Conservation (phyloP, 345 rosid genomes). For the Erucastrum elatum region DNA sequence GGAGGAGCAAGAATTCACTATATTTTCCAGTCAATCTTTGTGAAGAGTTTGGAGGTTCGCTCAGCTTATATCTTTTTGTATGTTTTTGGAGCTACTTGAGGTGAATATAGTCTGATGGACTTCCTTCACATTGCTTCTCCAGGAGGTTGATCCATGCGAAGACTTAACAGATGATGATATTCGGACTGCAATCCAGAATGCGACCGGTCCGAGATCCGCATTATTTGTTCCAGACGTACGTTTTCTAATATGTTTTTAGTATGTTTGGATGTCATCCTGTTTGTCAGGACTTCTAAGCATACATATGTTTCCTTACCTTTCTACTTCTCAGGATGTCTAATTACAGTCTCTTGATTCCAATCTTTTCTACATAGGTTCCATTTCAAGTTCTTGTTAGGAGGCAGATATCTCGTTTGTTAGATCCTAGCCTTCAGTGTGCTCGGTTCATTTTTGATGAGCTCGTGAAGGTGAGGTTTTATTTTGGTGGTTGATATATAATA, state of each 20-base stretch:
- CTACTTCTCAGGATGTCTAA: not conserved
- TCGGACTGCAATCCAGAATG: conserved; percentile 63
- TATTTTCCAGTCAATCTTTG: conserved; percentile 69
- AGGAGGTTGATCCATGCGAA: conserved; percentile 79
- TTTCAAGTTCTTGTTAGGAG: conserved; percentile 69
- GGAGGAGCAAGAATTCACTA: conserved; percentile 73
- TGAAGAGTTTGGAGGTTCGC: conserved; percentile 65
- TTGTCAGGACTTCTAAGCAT: conserved; percentile 19
- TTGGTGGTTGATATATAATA: conserved; percentile 40
- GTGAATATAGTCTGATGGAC: conserved; percentile 18
- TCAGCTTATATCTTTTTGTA: not conserved
- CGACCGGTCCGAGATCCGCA: conserved; percentile 58
- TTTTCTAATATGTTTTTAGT: conserved; percentile 8
- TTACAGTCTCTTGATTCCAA: conserved; percentile 4
- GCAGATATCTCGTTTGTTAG: conserved; percentile 61
- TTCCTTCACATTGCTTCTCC: conserved; percentile 8
- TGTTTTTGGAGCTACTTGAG: not conserved
- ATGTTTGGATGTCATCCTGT: conserved; percentile 13
- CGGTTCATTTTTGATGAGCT: conserved; percentile 66
- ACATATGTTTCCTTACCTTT: conserved; percentile 4
- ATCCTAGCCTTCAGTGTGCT: conserved; percentile 71
- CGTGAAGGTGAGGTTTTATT: conserved; percentile 55
- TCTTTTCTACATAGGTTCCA: conserved; percentile 49
- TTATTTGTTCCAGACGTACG: conserved; percentile 71
- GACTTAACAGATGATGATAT: conserved; percentile 65